Base-by-base conservation (phyloP, 78 protist species). In the Dictyostelium intermedium region DNA sequence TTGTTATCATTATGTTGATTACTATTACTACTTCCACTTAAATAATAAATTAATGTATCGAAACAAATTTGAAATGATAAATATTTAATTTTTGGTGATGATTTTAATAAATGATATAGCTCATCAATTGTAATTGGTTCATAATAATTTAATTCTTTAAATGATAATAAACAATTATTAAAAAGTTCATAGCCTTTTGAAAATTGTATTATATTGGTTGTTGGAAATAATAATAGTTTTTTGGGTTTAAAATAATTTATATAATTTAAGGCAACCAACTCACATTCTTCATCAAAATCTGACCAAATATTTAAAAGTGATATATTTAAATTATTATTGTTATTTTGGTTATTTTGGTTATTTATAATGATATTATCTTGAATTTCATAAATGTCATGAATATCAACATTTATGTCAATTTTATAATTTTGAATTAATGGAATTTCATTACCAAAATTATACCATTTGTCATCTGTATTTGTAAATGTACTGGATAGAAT, bases 11-110 rank as follows among this genome's bases (percentile, higher is more conserved):
- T 63, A 63, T 66, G 8, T 25, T 10, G 8, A 63, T 25, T 63
- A 63, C 3, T 56, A 56, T 20, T 20, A 56, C 3, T 56, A 56
- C 3, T 56, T 5, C 39, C 78, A 13, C 41, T 30, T 25, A 70
- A 32, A 70, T 70, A 70, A 70, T 70, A 70, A 25, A 70, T 70
- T 70, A 70, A 70, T 70, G 78, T 70, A 32, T 70, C 78, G 16
- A 25, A 70, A 70, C 78, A 70, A 30, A 70, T 70, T 70, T 70
- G 78, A 32, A 70, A 70, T 70, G 78, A 70, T 70, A 70, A 70
- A 70, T 70, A 30, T 70, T 70, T 70, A 32, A 70, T 70, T 14
- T 30, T 70, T 70, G 78, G 78, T 1, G 78, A 70, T 10, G 39
- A 70, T 70, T 70, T 70, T 32, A 70, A 30, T 70, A 70, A 32